Conservation (phyloP, 768 basidiomycete species). For the Ramaria sp. region DNA sequence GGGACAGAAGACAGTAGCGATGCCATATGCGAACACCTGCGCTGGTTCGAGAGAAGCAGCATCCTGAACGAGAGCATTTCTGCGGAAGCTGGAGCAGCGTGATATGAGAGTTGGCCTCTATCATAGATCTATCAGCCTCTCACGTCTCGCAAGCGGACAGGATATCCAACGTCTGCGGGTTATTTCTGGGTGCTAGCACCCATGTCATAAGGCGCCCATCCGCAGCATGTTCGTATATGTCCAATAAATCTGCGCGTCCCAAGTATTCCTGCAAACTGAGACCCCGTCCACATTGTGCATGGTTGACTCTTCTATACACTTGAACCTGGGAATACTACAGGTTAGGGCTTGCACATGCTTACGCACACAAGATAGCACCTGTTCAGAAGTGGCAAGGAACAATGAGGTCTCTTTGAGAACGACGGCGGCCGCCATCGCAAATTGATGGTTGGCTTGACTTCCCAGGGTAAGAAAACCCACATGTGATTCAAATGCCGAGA, state of each 20-base stretch:
- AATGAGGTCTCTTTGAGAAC: conserved; percentile 24
- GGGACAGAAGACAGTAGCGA: conserved; percentile 50
- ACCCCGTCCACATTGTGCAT: conserved; percentile 32
- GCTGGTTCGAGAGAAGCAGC: conserved; percentile 14
- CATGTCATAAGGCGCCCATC: conserved; percentile 40
- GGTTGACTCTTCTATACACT: conserved; percentile 22
- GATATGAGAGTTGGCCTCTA: background rate
- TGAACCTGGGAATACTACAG: background rate
- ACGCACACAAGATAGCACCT: conserved; percentile 23
- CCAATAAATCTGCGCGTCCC: conserved; percentile 28
- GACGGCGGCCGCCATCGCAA: too few species aligned
- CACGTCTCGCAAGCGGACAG: conserved; percentile 55
- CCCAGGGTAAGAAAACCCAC: too few species aligned
- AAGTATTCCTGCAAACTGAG: conserved; percentile 36
- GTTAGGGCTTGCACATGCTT: background rate
- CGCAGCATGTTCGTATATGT: conserved; percentile 30
- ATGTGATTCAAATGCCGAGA: too few species aligned
- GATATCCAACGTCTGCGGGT: conserved; percentile 42
- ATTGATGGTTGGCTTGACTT: too few species aligned
- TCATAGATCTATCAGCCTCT: conserved; percentile 13
- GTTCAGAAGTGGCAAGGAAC: conserved; percentile 37
- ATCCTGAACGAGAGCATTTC: conserved; percentile 21
- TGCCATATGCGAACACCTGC: conserved; percentile 34
- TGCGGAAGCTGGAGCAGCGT: conserved; percentile 22
- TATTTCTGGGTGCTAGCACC: conserved; percentile 44